These are phyloP conservation scores for Elsinoe batatas DNA, from an alignment of 2,329 filamentous ascomycete genomes.

Conservation along the genomic window DNA sequence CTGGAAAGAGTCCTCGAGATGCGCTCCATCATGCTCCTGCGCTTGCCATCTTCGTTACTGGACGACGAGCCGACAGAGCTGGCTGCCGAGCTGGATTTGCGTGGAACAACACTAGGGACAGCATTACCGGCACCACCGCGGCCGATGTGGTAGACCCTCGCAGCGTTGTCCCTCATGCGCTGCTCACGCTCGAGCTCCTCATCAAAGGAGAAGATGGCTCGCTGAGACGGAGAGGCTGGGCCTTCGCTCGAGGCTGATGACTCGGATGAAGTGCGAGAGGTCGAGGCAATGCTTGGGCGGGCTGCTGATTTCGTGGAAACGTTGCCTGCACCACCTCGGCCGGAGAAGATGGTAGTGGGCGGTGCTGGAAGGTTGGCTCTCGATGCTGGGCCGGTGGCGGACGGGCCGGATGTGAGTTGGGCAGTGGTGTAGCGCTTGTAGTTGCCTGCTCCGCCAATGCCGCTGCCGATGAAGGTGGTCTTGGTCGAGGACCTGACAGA, in stretches of 20 bases:
- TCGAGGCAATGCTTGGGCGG: constrained; percentile 33
- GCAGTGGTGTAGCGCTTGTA: constrained; percentile 45
- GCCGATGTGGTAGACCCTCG: constrained; percentile 50
- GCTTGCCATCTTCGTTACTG: constrained; percentile 8
- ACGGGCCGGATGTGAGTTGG: constrained; percentile 41
- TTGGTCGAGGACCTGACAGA: constrained; percentile 37
- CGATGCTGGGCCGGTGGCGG: constrained; percentile 39
- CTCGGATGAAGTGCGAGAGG: constrained; percentile 17
- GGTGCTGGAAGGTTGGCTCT: constrained; percentile 39
- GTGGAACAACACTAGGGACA: constrained; percentile 18
- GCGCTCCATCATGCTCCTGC: constrained; percentile 10
- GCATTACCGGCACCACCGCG: constrained; percentile 51
- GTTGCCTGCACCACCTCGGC: constrained; percentile 52
- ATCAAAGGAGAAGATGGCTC: constrained; percentile 58
- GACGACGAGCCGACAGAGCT: neutral
- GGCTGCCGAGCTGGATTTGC: constrained; percentile 1
- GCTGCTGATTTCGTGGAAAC: constrained; percentile 33
- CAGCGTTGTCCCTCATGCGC: constrained; percentile 41
- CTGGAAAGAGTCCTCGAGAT: constrained; percentile 12
- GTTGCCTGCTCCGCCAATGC: constrained; percentile 52
- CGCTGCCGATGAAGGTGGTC: constrained; percentile 40
- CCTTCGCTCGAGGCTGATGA: constrained; percentile 37
- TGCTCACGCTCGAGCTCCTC: constrained; percentile 53
- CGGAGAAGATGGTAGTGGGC: constrained; percentile 43
- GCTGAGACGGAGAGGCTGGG: constrained; percentile 36